Base-by-base conservation (phyloP, 345 rosid genomes). In the Populus ilicifolia region DNA sequence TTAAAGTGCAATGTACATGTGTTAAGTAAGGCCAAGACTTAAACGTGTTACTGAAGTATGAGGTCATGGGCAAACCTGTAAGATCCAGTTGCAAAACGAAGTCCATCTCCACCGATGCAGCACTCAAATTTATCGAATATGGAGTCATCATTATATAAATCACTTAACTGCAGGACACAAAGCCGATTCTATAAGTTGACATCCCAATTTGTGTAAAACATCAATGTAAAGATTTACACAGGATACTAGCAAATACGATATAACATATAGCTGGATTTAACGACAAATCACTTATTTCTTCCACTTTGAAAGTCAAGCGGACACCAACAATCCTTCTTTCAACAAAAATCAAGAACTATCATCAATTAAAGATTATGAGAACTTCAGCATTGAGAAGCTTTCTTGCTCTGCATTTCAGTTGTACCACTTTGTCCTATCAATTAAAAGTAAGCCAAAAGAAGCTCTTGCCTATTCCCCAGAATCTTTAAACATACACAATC, bases 91-190 rank as follows among this genome's bases (percentile, higher is more conserved):
- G 94, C 94, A 80, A 88, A 85, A 64, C 81, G 83, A 76, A 79
- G 79, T 69, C 92, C 92, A 83, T 85, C 87, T 76, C 91, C 87
- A 67, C 90, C 88, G 76, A 88, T 29, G 82, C 88, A 89, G 86
- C 94, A 90, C 48, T 85, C 90, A 81, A 90, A 90, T 80, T 89
- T 90, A 78, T 90, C 94, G 78, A 90, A 90, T 82, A 90, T 89
- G 67, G 87, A 77, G 76, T 90, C 92, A 41, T 85, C 77, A 76
- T 88, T 85, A 79, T 90, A 90, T 77, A 89, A 75, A 41, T 90
- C 92, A 52, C 86, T 81, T 20, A 90, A 79, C 94, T 90, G 91
- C 88, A 84, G 41, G 62, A 75, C 67, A 77, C 76, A 69, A 38
- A 43, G 30, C 46, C 69, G 62, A 46, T 46, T 18, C 50, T 23